Evolutionary conservation across 805 yeast species (phyloP).

Genomic region (Danielia oregonensis): DNA sequence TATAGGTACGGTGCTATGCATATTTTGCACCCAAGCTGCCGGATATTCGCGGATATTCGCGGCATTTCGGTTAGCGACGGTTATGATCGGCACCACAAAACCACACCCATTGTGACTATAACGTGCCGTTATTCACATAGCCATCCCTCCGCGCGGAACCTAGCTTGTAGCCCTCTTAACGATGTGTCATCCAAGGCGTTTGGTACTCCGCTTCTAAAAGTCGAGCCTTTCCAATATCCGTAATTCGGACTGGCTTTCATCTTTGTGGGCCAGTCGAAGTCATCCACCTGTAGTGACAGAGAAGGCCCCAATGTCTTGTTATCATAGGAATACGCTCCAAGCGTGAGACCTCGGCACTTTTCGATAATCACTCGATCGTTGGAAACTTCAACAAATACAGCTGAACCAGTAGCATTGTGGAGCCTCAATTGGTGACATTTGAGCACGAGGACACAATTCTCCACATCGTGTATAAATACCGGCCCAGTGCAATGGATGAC

Average conservation of each 20-base stretch:
- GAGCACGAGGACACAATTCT: conserved; percentile 9
- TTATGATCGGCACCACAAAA: background rate
- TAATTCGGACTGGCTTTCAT: conserved; percentile 1
- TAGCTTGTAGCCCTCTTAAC: background rate
- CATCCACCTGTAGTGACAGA: conserved; percentile 9
- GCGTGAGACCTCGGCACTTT: conserved; percentile 15
- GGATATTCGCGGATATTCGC: conserved; percentile 1
- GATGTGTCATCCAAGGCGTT: background rate
- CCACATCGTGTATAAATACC: conserved; percentile 18
- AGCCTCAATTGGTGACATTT: conserved; percentile 17
- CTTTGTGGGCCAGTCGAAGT: conserved; percentile 14
- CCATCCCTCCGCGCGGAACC: background rate
- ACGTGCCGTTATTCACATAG: background rate
- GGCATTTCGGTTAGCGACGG: conserved; percentile 1
- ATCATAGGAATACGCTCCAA: conserved; percentile 3
- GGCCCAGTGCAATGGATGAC: conserved; percentile 26
- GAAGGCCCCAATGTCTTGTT: background rate
- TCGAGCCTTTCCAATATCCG: background rate
- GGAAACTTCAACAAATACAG: conserved; percentile 16
- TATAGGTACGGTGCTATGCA: no score
- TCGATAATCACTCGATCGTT: conserved; percentile 29
- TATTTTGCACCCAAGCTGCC: no score
- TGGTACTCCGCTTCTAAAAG: background rate
- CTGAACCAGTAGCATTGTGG: conserved; percentile 9
- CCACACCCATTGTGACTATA: no score